These are phyloP conservation scores for Lactarius deliciosus DNA, from an alignment of 768 basidiomycete species.

Conservation along the genomic window DNA sequence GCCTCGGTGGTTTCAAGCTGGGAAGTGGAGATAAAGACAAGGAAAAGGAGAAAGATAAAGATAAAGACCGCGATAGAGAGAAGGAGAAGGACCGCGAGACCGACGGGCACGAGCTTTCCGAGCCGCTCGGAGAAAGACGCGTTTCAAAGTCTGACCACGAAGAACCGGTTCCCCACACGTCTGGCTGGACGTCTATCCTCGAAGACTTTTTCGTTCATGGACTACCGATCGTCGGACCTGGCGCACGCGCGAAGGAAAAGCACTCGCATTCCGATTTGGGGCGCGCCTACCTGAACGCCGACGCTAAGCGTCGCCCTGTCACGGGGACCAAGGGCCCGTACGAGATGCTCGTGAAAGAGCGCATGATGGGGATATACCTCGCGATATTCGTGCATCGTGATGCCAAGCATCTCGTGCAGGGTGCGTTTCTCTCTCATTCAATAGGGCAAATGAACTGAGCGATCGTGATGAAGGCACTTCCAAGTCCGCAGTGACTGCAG, in stretches of 20 bases:
- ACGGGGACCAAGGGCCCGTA: conserved; percentile 68
- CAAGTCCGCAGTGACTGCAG: conserved; percentile 82
- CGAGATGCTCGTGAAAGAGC: conserved; percentile 80
- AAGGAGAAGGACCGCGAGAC: conserved; percentile 18
- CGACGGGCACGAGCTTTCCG: conserved; percentile 26
- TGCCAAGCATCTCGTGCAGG: conserved; percentile 59
- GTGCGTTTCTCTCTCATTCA: conserved; percentile 37
- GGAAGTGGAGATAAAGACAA: conserved; percentile 43
- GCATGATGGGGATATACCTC: conserved; percentile 87
- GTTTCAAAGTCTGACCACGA: conserved; percentile 33
- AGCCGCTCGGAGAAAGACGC: conserved; percentile 31
- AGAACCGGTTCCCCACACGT: conserved; percentile 31
- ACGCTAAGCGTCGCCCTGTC: conserved; percentile 46
- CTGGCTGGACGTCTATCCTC: conserved; percentile 75
- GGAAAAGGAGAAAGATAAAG: conserved; percentile 36
- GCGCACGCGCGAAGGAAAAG: conserved; percentile 39
- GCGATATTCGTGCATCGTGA: conserved; percentile 76
- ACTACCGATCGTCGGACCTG: conserved; percentile 12
- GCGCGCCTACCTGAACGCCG: conserved; percentile 33
- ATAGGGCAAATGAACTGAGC: conserved; percentile 14
- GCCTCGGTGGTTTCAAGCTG: conserved; percentile 72
- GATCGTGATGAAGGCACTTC: conserved; percentile 53
- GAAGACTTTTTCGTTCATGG: conserved; percentile 68
- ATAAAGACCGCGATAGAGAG: conserved; percentile 37
- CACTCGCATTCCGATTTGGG: conserved; percentile 34